Percentiles rank a stretch among this genome's conserved stretches.
Evolutionary conservation across 108 stramenopile genomes (phyloP).

Genomic region (Skeletonema tropicum): DNA sequence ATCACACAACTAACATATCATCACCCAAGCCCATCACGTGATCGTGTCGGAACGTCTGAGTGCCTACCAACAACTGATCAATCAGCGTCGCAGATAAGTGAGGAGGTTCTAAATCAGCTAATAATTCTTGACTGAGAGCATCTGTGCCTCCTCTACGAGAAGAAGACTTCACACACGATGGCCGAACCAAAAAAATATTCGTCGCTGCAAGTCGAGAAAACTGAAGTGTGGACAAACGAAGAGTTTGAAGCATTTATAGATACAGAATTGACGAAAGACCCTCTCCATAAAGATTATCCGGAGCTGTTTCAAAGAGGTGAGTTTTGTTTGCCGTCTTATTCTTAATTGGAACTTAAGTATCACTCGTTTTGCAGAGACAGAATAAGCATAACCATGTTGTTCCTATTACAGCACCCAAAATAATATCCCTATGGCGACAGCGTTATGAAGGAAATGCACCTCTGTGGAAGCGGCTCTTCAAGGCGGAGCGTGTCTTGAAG

Average conservation of each 20-base stretch:
- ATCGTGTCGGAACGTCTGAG: no score
- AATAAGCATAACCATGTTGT: background rate
- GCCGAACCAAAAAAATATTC: background rate
- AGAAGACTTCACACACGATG: background rate
- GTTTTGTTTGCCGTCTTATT: background rate
- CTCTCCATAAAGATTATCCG: slow-evolving; percentile 16
- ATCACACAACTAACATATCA: no score
- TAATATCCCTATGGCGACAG: slow-evolving; percentile 50
- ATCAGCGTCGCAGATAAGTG: no score
- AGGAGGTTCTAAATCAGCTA: no score
- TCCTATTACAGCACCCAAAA: slow-evolving; percentile 8
- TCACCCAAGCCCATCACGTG: no score
- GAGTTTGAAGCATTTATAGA: slow-evolving; percentile 21
- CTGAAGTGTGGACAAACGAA: slow-evolving; percentile 9
- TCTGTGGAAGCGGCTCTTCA: slow-evolving; percentile 60
- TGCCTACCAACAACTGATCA: no score
- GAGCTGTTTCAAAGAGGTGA: slow-evolving; percentile 9
- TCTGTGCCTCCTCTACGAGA: no score
- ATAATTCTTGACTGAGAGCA: no score
- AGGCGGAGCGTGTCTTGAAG: slow-evolving; percentile 61
- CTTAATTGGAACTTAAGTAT: background rate
- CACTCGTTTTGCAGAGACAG: background rate
- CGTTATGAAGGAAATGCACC: slow-evolving; percentile 57
- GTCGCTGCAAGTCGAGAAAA: background rate
- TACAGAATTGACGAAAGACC: slow-evolving; percentile 10